Conservation (phyloP, 192 early-diverging fungal genomes). For the Coemansia sp. region DNA sequence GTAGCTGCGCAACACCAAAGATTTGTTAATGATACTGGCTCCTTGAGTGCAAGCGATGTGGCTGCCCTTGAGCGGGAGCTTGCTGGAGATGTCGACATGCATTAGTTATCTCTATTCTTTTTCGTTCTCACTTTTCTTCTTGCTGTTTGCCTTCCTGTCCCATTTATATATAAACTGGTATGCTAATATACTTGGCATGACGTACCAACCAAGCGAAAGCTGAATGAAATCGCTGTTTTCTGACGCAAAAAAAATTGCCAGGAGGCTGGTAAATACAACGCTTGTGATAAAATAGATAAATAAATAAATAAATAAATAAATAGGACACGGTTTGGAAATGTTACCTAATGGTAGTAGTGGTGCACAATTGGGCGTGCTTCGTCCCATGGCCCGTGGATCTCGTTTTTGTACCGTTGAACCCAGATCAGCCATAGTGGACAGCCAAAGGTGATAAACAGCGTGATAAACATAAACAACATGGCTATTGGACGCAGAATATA, state of each 20-base stretch:
- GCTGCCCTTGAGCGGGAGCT: constrained; percentile 49
- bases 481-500: constrained; percentile 70
- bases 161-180: neutral
- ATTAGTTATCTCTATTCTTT: constrained; percentile 1
- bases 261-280: too few species aligned
- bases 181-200: neutral
- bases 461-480: constrained; percentile 65
- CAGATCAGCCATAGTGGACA: constrained; percentile 91
- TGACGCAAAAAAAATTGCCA: too few species aligned
- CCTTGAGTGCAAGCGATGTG: constrained; percentile 27
- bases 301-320: neutral
- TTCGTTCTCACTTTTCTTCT: neutral
- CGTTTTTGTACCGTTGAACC: constrained; percentile 96
- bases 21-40: constrained; percentile 13
- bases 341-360: constrained; percentile 44
- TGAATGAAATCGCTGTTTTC: too few species aligned
- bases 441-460: constrained; percentile 79
- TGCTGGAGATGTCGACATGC: constrained; percentile 40
- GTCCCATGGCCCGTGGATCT: constrained; percentile 98
- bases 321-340: neutral
- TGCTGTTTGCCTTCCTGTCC: neutral
- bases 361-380: constrained; percentile 80
- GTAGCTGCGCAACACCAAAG: constrained; percentile 42
- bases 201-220: too few species aligned
- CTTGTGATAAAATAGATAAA: neutral